Conservation (phyloP, 2,329 filamentous ascomycete genomes). For the Penicillium olsonii region DNA sequence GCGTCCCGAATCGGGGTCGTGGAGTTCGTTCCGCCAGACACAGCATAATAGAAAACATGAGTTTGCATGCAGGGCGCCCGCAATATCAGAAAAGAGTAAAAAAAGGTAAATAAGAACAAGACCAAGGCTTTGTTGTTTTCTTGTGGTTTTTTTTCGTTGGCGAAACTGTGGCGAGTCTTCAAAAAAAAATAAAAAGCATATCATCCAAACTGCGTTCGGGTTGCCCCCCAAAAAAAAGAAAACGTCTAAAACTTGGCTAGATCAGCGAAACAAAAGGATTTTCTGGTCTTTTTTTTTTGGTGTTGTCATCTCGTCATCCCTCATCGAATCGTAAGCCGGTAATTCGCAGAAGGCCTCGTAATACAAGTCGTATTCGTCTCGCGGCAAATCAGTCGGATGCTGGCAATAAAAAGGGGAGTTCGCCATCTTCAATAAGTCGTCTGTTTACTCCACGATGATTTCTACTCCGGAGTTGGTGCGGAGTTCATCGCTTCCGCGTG, state of each 20-base stretch:
- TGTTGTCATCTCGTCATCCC: conserved; percentile 50
- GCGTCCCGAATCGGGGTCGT: conserved; percentile 31
- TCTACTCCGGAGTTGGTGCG: conserved; percentile 62
- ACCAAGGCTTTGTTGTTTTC: conserved; percentile 13
- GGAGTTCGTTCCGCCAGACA: conserved; percentile 28
- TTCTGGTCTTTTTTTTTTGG: conserved; percentile 39
- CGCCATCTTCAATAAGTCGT: conserved; percentile 34
- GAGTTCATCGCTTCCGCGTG: conserved; percentile 64
- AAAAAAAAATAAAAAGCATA: conserved; percentile 24
- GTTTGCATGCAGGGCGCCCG: conserved; percentile 32
- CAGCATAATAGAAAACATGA: conserved; percentile 23
- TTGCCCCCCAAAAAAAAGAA: conserved; percentile 43
- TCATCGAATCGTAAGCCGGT: conserved; percentile 51
- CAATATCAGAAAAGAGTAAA: conserved; percentile 22
- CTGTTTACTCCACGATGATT: conserved; percentile 62
- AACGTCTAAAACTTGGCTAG: conserved; percentile 45
- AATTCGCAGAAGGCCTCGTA: conserved; percentile 43
- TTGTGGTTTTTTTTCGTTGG: not conserved
- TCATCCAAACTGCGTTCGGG: conserved; percentile 38
- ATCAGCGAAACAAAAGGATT: conserved; percentile 40
- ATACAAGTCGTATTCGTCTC: conserved; percentile 46
- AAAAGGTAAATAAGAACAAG: conserved; percentile 10
- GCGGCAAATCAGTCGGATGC: conserved; percentile 41
- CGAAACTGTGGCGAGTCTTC: conserved; percentile 10
- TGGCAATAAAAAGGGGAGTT: conserved; percentile 36